Evolutionary conservation across 2,329 filamentous ascomycete genomes (phyloP).

Genomic region (Aspergillus sp.): DNA sequence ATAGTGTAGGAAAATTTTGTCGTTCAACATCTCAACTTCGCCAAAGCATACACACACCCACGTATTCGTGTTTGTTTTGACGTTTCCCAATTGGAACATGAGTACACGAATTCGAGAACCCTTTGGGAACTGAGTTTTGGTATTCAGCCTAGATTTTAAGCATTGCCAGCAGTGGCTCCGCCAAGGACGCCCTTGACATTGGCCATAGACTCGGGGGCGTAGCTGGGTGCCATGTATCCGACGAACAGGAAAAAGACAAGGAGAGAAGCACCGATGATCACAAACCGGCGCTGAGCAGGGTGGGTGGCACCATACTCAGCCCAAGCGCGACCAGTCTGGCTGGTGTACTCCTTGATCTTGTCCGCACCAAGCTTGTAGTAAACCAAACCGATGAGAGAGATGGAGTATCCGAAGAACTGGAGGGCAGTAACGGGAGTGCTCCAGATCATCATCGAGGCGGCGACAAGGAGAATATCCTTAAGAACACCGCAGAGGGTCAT

Average conservation of each 20-base stretch:
- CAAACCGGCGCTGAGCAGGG: constrained; percentile 74
- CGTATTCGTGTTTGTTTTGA: not conserved
- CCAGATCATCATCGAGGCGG: constrained; percentile 75
- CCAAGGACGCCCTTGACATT: constrained; percentile 38
- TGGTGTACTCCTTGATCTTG: constrained; percentile 76
- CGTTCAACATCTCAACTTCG: constrained; percentile 6
- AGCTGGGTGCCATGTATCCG: constrained; percentile 58
- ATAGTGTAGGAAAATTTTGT: constrained; percentile 9
- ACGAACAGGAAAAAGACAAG: constrained; percentile 71
- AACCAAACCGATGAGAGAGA: constrained; percentile 65
- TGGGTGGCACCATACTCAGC: constrained; percentile 78
- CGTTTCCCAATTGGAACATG: not conserved
- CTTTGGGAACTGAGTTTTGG: not conserved
- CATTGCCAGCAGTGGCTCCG: constrained; percentile 33
- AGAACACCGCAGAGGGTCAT: constrained; percentile 84
- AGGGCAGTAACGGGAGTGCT: constrained; percentile 67
- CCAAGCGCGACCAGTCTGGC: constrained; percentile 74
- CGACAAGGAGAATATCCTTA: constrained; percentile 82
- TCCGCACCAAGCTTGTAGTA: constrained; percentile 74
- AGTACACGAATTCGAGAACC: not conserved
- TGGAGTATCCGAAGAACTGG: constrained; percentile 75
- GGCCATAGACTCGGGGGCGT: constrained; percentile 36
- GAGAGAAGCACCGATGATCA: constrained; percentile 65
- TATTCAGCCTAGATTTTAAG: constrained; percentile 21
- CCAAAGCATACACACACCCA: not conserved